These are phyloP conservation scores for Stephanodiscus minutulus DNA, from an alignment of 108 stramenopile genomes.

Conservation along the genomic window DNA sequence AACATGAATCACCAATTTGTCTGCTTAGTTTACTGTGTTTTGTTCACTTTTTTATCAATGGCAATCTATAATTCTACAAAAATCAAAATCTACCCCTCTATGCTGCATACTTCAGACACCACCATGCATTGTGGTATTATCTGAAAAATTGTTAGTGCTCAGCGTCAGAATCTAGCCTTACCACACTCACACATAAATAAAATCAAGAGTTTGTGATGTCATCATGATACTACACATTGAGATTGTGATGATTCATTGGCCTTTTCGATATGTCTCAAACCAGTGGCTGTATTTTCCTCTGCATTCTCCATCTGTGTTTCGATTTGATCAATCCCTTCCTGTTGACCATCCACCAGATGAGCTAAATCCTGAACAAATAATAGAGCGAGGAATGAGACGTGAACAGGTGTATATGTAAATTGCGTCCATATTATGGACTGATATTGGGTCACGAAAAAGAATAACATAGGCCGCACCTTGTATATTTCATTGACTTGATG, in stretches of 20 bases:
- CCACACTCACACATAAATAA: not conserved
- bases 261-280: slow-evolving; percentile 85
- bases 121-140: too few relatives aligned
- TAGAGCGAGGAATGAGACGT: not conserved
- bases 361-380: slow-evolving; percentile 62
- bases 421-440: too few relatives aligned
- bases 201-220: not conserved
- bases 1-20: too few relatives aligned
- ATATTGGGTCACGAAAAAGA: not conserved
- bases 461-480: slow-evolving; percentile 45
- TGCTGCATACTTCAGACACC: too few relatives aligned
- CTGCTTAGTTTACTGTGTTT: too few relatives aligned
- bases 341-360: slow-evolving; percentile 81
- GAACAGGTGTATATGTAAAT: not conserved
- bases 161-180: too few relatives aligned
- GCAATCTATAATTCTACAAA: too few relatives aligned
- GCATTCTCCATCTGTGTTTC: slow-evolving; percentile 86
- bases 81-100: too few relatives aligned
- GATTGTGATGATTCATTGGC: slow-evolving; percentile 58
- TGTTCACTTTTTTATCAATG: too few relatives aligned
- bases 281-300: slow-evolving; percentile 70
- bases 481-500: slow-evolving; percentile 92
- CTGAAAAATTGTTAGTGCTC: too few relatives aligned
- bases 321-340: slow-evolving; percentile 85
- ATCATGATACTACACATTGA: slow-evolving; percentile 51